These are phyloP conservation scores for Vitis riparia DNA, from an alignment of 164 flowering plant genomes.

Conservation along the genomic window DNA sequence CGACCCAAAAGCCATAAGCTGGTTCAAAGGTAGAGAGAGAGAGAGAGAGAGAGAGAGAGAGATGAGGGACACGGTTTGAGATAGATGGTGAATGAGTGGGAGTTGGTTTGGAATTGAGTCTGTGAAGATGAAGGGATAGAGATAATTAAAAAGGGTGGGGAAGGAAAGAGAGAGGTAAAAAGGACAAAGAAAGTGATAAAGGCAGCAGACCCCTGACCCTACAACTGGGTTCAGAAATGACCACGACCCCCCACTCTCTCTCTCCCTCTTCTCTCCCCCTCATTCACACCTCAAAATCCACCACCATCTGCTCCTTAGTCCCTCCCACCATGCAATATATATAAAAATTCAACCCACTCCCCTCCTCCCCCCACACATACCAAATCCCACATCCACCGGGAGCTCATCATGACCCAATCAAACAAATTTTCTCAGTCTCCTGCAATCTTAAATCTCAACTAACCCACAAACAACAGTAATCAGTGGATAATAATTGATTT, in stretches of 20 bases:
- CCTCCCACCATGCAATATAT: slow-evolving; percentile 17
- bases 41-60: slow-evolving; percentile 15
- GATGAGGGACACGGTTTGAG: neutral
- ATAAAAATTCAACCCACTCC: slow-evolving; percentile 5
- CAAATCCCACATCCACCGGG: slow-evolving; percentile 2
- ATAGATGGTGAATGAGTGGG: slow-evolving; percentile 9
- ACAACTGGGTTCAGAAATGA: slow-evolving; percentile 37
- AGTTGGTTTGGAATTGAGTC: slow-evolving; percentile 12
- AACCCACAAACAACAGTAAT: neutral
- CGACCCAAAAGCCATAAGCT: too few species aligned
- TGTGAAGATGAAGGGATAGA: slow-evolving; percentile 16
- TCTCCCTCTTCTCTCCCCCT: neutral
- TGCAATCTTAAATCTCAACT: neutral
- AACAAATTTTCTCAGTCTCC: neutral
- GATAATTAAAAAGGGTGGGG: slow-evolving; percentile 13
- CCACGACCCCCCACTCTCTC: slow-evolving; percentile 25
- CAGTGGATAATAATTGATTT: too few species aligned
- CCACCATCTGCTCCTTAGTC: too few species aligned
- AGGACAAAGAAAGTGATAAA: slow-evolving; percentile 50
- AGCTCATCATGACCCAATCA: slow-evolving; percentile 27
- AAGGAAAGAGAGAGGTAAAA: slow-evolving; percentile 16
- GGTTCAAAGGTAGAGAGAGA: neutral
- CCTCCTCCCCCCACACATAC: neutral
- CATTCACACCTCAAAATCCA: neutral
- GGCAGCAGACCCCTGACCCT: slow-evolving; percentile 38